Evolutionary conservation across 192 early-diverging fungal genomes (phyloP).

Genomic region (Podila horticola): DNA sequence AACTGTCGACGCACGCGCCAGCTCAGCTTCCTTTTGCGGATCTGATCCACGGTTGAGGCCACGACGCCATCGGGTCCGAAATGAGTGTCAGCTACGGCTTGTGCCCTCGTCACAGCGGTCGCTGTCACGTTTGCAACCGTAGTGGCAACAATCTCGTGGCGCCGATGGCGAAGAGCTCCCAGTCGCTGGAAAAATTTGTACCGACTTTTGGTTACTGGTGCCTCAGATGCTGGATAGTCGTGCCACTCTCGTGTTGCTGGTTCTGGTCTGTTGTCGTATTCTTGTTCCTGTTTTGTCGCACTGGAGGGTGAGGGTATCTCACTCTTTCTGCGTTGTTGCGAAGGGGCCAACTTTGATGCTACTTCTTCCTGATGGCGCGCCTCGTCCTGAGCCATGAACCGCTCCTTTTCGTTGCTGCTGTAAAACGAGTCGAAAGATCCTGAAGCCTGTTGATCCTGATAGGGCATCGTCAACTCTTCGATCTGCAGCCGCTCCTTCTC

Average conservation of each 20-base stretch:
- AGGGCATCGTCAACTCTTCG: background rate
- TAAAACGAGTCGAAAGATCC: background rate
- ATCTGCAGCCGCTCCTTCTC: slow-evolving; percentile 19
- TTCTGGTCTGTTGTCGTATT: too few species aligned
- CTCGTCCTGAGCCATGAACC: slow-evolving; percentile 5
- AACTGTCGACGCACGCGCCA: slow-evolving; percentile 10
- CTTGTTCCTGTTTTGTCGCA: too few species aligned
- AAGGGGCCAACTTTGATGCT: background rate
- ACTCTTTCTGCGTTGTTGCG: too few species aligned
- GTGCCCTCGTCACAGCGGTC: background rate
- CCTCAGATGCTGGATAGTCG: too few species aligned
- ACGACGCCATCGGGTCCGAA: slow-evolving; percentile 2
- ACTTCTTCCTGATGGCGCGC: background rate
- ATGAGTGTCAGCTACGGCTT: background rate
- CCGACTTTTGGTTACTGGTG: background rate
- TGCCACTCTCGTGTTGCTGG: too few species aligned
- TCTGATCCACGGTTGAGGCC: background rate
- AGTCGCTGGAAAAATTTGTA: background rate
- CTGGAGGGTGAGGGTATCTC: too few species aligned
- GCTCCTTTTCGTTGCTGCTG: slow-evolving; percentile 13
- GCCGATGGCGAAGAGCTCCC: background rate
- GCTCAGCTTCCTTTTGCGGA: slow-evolving; percentile 18
- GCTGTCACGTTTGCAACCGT: background rate
- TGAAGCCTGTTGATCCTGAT: background rate
- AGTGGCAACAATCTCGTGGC: background rate